Percentiles rank a stretch among this genome's conserved stretches.
These are phyloP conservation scores for Sanghuangporus sanghuang DNA, from an alignment of 1,284 basidiomycete genomes.

Conservation along the genomic window DNA sequence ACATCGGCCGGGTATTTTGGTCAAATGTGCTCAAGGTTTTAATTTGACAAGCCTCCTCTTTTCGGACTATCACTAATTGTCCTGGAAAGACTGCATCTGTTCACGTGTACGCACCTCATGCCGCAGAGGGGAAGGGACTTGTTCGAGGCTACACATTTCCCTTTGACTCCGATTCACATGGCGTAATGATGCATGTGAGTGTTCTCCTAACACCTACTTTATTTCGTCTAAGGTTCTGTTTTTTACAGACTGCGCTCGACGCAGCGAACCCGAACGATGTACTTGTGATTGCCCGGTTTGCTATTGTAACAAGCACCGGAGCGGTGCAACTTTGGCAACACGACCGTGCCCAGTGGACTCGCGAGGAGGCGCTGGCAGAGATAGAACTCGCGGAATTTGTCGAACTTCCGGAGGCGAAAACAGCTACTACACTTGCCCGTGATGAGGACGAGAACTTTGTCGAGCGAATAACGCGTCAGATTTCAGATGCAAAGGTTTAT, in stretches of 20 bases:
- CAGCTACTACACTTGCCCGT: conserved; percentile 36
- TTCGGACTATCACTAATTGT: conserved; percentile 8
- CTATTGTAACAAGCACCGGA: conserved; percentile 74
- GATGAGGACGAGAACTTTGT: conserved; percentile 53
- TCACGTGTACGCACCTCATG: conserved; percentile 55
- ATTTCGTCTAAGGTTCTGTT: conserved; percentile 15
- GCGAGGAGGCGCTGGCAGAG: conserved; percentile 78
- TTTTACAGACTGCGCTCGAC: conserved; percentile 50
- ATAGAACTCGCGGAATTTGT: conserved; percentile 66
- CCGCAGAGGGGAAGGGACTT: conserved; percentile 50
- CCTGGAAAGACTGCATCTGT: conserved; percentile 39
- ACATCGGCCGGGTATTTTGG: conserved; percentile 74
- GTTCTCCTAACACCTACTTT: background rate
- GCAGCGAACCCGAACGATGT: conserved; percentile 39
- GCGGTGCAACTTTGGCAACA: conserved; percentile 74
- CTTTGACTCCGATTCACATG: conserved; percentile 69
- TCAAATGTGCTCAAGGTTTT: conserved; percentile 53
- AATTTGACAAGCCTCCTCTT: conserved; percentile 16
- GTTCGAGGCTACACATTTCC: conserved; percentile 62
- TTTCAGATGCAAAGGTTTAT: conserved; percentile 57
- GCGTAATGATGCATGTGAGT: conserved; percentile 66
- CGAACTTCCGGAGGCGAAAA: conserved; percentile 69
- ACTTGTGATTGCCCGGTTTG: conserved; percentile 42
- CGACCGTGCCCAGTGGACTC: conserved; percentile 63
- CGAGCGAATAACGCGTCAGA: conserved; percentile 53